Conservation (phyloP, 106 monocot genomes). For the Apostasia ramifera region DNA sequence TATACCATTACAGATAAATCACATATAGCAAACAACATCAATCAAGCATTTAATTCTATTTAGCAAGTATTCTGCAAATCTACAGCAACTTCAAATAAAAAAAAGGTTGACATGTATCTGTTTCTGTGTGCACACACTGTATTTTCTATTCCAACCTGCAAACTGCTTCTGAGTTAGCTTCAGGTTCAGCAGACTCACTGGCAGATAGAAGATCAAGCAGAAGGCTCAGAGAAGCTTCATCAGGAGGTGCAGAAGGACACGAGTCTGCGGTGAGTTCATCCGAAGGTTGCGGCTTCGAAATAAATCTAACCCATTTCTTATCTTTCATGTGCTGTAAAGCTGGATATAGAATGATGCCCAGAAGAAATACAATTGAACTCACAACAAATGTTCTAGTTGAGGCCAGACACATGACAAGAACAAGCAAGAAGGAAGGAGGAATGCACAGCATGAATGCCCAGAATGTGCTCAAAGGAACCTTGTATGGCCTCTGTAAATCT, state of each 20-base stretch:
- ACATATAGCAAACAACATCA: background rate
- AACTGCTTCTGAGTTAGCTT: background rate
- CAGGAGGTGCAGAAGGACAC: slow-evolving; percentile 5
- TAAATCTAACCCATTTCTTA: slow-evolving; percentile 44
- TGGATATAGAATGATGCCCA: slow-evolving; percentile 58
- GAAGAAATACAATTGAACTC: slow-evolving; percentile 36
- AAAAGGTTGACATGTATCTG: background rate
- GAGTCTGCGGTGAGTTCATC: slow-evolving; percentile 6
- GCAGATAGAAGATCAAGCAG: slow-evolving; percentile 16
- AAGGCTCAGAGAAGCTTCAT: slow-evolving; percentile 42
- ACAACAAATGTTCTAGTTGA: slow-evolving; percentile 59
- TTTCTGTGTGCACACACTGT: background rate
- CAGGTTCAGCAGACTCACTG: slow-evolving; percentile 2
- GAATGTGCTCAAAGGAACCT: slow-evolving; percentile 39
- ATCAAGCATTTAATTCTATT: background rate
- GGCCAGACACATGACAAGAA: slow-evolving; percentile 80
- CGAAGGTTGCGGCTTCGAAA: background rate
- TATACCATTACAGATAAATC: too few species aligned
- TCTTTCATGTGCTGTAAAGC: slow-evolving; percentile 30
- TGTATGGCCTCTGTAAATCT: slow-evolving; percentile 67
- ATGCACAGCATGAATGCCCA: slow-evolving; percentile 43
- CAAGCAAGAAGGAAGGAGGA: slow-evolving; percentile 53
- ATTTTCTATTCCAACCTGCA: slow-evolving; percentile 8
- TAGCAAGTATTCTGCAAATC: too few species aligned
- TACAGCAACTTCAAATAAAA: background rate